Evolutionary conservation across 2,329 filamentous ascomycete species (phyloP).

Genomic region (Albophoma yamanashiensis): DNA sequence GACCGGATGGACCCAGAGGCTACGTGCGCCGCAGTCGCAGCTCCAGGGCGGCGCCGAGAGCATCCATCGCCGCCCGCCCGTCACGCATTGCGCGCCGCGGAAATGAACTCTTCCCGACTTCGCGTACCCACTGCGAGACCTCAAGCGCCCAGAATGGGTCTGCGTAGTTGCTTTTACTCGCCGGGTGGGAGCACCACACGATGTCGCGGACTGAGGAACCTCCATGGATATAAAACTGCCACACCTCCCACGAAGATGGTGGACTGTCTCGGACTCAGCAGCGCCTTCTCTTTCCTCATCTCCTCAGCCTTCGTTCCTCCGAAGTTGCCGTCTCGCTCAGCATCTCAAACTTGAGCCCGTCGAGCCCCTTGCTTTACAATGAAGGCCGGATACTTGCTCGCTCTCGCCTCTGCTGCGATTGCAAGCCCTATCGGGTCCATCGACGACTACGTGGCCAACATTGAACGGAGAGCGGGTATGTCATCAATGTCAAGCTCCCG

Average conservation of each 20-base stretch:
- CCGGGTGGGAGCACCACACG: no score
- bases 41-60: neutral
- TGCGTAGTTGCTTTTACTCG: neutral
- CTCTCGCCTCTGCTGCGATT: neutral
- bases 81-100: neutral
- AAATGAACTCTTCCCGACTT: neutral
- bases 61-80: neutral
- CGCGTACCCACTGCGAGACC: neutral
- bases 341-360: neutral
- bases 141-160: neutral
- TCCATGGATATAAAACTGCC: neutral
- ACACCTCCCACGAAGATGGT: neutral
- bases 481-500: no score
- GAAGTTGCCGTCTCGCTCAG: neutral
- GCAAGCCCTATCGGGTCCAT: slow-evolving; percentile 4
- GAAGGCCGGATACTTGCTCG: neutral
- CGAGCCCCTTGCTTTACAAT: neutral
- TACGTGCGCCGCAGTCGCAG: neutral
- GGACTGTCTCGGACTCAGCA: neutral
- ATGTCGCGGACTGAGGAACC: no score
- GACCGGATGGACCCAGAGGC: neutral
- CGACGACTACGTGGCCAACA: slow-evolving; percentile 11
- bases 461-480: slow-evolving; percentile 20
- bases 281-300: neutral
- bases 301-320: neutral